Evolutionary conservation across 805 yeast species (phyloP), one percentile per base, ranked within the genome.

Genomic region (Wickerhamiella allomyrinae): DNA sequence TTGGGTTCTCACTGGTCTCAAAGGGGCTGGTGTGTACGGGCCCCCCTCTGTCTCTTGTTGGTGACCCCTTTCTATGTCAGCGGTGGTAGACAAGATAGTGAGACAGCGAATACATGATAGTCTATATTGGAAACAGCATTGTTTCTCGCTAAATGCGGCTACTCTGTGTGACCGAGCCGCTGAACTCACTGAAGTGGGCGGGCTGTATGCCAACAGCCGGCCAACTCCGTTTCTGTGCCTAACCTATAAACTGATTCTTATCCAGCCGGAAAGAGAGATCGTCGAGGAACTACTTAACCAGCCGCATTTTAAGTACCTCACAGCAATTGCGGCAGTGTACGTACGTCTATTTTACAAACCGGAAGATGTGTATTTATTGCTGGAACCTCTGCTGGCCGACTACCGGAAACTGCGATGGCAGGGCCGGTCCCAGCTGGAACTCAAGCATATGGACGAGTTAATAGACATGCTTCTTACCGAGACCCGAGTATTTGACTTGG

Each of bases 201-300:
- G 81, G 0, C 61, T 71, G n/a, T 72, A 70, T 40, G 62, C 67
- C 13, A 42, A 44, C 35, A 63, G 62, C 19, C 60, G 74, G 46
- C 91, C 93, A 0, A 66, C 80, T 14, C 78, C 77, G 11, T 85
- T 84, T 51, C 56, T 83, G n/a, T 77, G 94, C 54, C 67, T 94
- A 36, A 58, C 85, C 25, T 73, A 84, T 53, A 76, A 89, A 48
- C 57, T 89, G 44, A 65, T 87, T 4, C 94, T 89, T 57, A 59
- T 91, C 14, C 74, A 74, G 47, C 96, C 96, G 0, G 52, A 68
- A 1, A 52, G 55, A 9, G 81, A 74, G 4, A 73, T 83, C 4
- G 54, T 82, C 2, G 54, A 62, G 14, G 69, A 75, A 41, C 69
- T 73, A 47, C 60, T 79, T 10, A 57, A 57, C 2, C 91, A 87